Evolutionary conservation across 2,329 filamentous ascomycete genomes (phyloP).

Genomic region (Cadophora sp.): DNA sequence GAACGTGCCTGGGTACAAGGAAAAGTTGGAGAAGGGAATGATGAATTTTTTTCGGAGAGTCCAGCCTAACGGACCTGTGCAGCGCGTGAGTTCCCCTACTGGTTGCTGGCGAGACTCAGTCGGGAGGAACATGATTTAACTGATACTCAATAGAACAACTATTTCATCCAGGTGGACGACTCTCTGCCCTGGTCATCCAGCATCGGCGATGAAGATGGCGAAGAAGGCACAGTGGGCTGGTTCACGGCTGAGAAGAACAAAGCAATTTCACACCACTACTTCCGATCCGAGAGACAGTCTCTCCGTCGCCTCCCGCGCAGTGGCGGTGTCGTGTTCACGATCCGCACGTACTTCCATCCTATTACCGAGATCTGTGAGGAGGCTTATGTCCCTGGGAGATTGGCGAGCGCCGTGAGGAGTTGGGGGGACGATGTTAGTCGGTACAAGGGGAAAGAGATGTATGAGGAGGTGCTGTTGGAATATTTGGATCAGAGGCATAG

Average conservation of each 20-base stretch:
- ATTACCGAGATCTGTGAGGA: conserved; percentile 63
- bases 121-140: conserved; percentile 19
- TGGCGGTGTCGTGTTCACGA: conserved; percentile 64
- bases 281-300: conserved; percentile 72
- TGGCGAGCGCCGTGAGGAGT: conserved; percentile 80
- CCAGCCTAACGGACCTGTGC: conserved; percentile 68
- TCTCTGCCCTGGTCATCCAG: conserved; percentile 76
- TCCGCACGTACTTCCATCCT: conserved; percentile 68
- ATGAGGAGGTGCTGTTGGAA: conserved; percentile 74
- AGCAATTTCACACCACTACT: conserved; percentile 75
- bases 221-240: conserved; percentile 66
- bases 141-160: conserved; percentile 69
- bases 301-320: conserved; percentile 63
- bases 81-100: conserved; percentile 41
- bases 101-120: neutral
- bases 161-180: conserved; percentile 88
- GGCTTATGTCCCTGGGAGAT: conserved; percentile 76
- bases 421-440: conserved; percentile 79
- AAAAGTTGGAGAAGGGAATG: conserved; percentile 80
- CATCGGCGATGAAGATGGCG: conserved; percentile 75
- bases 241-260: conserved; percentile 76
- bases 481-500: conserved; percentile 78
- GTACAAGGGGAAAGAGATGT: conserved; percentile 82
- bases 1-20: conserved; percentile 74
- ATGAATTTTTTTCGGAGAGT: conserved; percentile 80